A percentile compares a stretch with the other conserved stretches of the same genome.
Evolutionary conservation across 2,329 filamentous ascomycete species (phyloP).

Genomic region (Epichloe baconii): DNA sequence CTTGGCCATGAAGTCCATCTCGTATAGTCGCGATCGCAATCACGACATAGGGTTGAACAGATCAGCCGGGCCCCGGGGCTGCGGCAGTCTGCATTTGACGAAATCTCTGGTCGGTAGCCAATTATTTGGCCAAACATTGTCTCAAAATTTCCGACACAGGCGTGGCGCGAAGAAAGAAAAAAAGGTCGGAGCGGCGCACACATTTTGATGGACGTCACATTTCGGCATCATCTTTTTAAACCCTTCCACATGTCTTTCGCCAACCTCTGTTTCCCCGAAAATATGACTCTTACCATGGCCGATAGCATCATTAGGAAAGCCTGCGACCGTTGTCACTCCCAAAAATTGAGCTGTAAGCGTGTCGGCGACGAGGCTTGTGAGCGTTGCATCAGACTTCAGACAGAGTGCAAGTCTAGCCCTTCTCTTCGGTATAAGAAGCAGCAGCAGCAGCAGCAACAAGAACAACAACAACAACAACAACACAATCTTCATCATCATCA

Average conservation of each 20-base stretch:
- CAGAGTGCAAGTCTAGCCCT: slow-evolving; percentile 31
- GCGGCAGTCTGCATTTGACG: slow-evolving; percentile 7
- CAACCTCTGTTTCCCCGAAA: slow-evolving; percentile 10
- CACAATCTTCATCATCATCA: slow-evolving; percentile 14
- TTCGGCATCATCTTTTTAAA: slow-evolving; percentile 16
- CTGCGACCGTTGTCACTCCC: slow-evolving; percentile 33
- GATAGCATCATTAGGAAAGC: slow-evolving; percentile 28
- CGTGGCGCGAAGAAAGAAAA: neutral
- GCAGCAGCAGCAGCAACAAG: slow-evolving; percentile 15
- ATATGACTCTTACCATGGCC: slow-evolving; percentile 21
- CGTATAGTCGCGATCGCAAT: neutral
- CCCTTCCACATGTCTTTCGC: slow-evolving; percentile 17
- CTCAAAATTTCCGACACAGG: slow-evolving; percentile 1
- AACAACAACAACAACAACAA: slow-evolving; percentile 10
- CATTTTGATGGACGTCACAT: slow-evolving; percentile 5
- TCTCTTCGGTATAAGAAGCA: slow-evolving; percentile 26
- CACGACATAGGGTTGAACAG: neutral
- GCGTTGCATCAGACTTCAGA: slow-evolving; percentile 27
- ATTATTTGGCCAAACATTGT: slow-evolving; percentile 4
- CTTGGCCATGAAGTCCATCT: neutral
- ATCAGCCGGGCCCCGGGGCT: neutral
- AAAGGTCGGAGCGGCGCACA: slow-evolving; percentile 5
- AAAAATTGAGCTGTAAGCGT: slow-evolving; percentile 34
- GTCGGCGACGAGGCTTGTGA: slow-evolving; percentile 27
- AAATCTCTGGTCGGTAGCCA: slow-evolving; percentile 5